phyloP scores from a whole-genome alignment of 2,329 filamentous ascomycete species.

The Colletotrichum musicola region DNA sequence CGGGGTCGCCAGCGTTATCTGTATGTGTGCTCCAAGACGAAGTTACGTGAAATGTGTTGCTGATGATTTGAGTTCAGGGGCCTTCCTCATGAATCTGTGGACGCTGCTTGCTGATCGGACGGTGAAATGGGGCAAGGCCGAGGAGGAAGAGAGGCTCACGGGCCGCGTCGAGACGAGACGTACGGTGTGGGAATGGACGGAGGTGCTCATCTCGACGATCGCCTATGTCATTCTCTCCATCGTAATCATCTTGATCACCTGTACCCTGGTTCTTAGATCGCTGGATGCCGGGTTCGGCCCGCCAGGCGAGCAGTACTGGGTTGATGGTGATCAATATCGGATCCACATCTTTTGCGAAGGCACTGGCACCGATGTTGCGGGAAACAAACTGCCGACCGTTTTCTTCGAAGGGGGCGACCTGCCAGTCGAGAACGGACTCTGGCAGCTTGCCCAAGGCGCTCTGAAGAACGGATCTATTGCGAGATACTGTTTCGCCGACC shows the following conservation, averaged over 20 bases:
- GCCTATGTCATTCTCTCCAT: constrained; percentile 77
- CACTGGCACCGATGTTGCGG: constrained; percentile 70
- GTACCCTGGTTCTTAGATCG: constrained; percentile 82
- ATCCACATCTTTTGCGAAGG: constrained; percentile 89
- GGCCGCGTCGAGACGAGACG: constrained; percentile 88
- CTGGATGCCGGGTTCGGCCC: constrained; percentile 81
- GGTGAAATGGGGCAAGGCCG: constrained; percentile 90
- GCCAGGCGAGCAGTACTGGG: constrained; percentile 81
- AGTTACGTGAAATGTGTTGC: background rate
- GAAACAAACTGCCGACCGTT: constrained; percentile 78
- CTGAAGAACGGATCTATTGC: constrained; percentile 84
- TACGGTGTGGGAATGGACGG: constrained; percentile 85
- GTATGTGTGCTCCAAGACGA: constrained; percentile 47
- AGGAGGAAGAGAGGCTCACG: constrained; percentile 93
- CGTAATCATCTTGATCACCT: constrained; percentile 80
- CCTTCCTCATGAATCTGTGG: constrained; percentile 82
- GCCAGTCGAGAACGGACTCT: constrained; percentile 82
- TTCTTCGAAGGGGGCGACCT: constrained; percentile 87
- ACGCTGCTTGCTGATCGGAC: constrained; percentile 82
- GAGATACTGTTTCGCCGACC: constrained; percentile 95
- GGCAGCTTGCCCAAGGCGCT: constrained; percentile 82
- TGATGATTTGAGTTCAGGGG: constrained; percentile 60
- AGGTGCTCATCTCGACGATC: constrained; percentile 80
- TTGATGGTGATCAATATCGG: constrained; percentile 87
- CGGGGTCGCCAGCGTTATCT: constrained; percentile 86